Base-by-base conservation (phyloP, 2,329 filamentous ascomycete genomes). In the Plectosphaerella cucumerina region DNA sequence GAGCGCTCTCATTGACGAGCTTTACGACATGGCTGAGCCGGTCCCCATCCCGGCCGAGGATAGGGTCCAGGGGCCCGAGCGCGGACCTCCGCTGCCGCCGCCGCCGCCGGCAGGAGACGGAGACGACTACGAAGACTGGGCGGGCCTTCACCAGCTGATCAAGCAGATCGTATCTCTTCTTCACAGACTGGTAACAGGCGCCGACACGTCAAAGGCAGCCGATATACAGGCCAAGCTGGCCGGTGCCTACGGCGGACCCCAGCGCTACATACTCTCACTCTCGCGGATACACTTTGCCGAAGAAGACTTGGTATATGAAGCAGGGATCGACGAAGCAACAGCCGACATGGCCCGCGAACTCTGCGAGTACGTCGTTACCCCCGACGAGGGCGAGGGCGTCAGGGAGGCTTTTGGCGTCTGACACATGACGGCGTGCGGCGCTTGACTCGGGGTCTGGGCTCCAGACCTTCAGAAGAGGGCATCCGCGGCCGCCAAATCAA, bases 211-310 rank as follows among this genome's bases (percentile, higher is more conserved):
- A 1, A 65, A 72, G 44, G 56, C 69, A 6, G 72, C 71, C 18
- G 81, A 93, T 57, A 81, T 95, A 55, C 79, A 84, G 46, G 77
- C 81, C 46, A 95, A 93, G 65, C 74, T 96, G 5, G 76, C 79
- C 0, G 79, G 80, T 9, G 81, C 89, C 0, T 77, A 82, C 5
- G 89, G 90, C 3, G 89, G 86, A 0, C 81, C 83, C 48, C 90
- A 96, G 62, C 90, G 91, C 48, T 93, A 95, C 61, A 74, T 95
- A 1, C 81, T 97, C 10, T 84, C 84, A 2, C 72, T 99, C 43
- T 91, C 90, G 0, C 74, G 93, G 41, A 71, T 97, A n/a, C 90
- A 89, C 0, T 97, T 96, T 65, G 86, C 84, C 6, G 82, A 85
- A 47, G 90, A 96, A 54, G 87, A 90, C 26, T 68, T 89, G 9